Conservation (phyloP, 345 rosid species). For the Arabis hirsuta region DNA sequence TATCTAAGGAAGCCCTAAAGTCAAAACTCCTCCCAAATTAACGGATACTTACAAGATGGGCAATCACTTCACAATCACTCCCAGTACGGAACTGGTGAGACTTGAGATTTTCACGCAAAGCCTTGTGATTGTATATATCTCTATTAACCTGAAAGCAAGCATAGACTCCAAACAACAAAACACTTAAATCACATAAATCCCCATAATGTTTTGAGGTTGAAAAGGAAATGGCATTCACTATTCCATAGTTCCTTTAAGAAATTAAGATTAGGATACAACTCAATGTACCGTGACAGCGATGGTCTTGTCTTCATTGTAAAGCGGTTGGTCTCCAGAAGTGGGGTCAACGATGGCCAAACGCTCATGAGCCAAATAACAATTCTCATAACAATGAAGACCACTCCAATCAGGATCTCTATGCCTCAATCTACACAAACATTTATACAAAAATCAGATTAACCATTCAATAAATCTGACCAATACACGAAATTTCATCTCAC, state of each 20-base stretch:
- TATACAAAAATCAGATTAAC: background rate
- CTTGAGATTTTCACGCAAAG: slow-evolving; percentile 58
- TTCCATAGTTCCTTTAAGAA: background rate
- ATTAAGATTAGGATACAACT: slow-evolving; percentile 12
- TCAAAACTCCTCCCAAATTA: background rate
- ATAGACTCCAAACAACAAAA: background rate
- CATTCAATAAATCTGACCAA: slow-evolving; percentile 17
- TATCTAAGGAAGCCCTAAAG: no score
- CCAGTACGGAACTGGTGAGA: slow-evolving; percentile 76
- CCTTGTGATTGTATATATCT: slow-evolving; percentile 85
- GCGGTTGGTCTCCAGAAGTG: slow-evolving; percentile 86
- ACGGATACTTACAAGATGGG: slow-evolving; percentile 72
- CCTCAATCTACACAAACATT: slow-evolving; percentile 51
- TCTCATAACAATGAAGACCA: slow-evolving; percentile 66
- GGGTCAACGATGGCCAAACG: slow-evolving; percentile 85
- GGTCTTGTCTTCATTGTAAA: slow-evolving; percentile 75
- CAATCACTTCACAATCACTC: slow-evolving; percentile 91
- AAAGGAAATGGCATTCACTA: background rate
- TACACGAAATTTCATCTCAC: background rate
- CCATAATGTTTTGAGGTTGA: no score
- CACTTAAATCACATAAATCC: no score
- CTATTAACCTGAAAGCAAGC: slow-evolving; percentile 69
- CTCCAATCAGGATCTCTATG: slow-evolving; percentile 96
- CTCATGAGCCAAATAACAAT: slow-evolving; percentile 81
- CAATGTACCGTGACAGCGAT: slow-evolving; percentile 66